Base-by-base conservation (phyloP, 495 filamentous ascomycete genomes). In the Podospora didyma region DNA sequence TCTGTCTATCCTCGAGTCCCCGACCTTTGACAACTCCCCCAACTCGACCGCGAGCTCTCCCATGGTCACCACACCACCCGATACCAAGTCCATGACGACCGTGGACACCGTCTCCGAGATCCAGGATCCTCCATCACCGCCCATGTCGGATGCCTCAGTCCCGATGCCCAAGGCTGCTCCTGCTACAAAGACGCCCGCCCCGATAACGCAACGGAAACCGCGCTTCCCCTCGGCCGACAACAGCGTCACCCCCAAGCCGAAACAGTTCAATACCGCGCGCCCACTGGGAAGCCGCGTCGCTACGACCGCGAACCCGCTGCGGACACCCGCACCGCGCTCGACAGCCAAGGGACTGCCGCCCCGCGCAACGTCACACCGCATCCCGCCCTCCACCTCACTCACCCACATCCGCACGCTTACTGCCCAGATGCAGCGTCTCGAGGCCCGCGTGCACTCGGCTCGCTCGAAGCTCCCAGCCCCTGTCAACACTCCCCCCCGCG, bases 361-460 rank as follows among this genome's bases (percentile, higher is more conserved):
- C 16, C 59, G 73, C 55, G 60, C 69, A 31, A 62, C 67, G 4
- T 70, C 76, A 41, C 67, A 78, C 56, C 75, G 64, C 52, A 55
- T 95, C 22, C 87, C 91, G 26, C 79, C 87, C 35, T 96, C 95
- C 17, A 88, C 85, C 35, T 97, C 95, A 4, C 81, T 98, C 28
- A 88, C 88, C 54, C 94, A 98, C 64, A 93, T 97, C 65, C 90
- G 94, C 23, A 86, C 86, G 2, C 82, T 98, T 52, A 94, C 93
- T 54, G 92, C 89, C 21, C 94, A 97, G 72, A 97, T 98, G 95
- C 90, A 96, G 69, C 85, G 87, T 59, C 83, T 98, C 41, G 95
- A 97, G 69, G 88, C 92, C 55, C 81, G 93, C 28, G 92, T 98
- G 7, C 92, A 97, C 48, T 90, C 88, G n/a, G 94, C 89, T 22